phyloP scores from a whole-genome alignment of 345 rosid genomes.

The Ailanthus altissimus region DNA sequence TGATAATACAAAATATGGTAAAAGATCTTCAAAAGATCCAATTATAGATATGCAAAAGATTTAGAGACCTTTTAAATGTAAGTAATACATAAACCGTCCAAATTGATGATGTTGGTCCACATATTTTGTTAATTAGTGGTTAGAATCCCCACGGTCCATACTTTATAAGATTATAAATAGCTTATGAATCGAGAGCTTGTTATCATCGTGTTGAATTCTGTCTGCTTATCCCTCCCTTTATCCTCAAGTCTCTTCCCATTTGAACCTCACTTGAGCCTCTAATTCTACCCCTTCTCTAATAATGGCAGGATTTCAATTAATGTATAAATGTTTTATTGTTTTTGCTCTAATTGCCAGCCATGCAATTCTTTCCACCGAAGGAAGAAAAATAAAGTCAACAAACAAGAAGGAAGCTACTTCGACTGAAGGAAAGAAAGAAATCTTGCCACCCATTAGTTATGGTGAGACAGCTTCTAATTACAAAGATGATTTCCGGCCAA shows the following conservation, averaged over 20 bases:
- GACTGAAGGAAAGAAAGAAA: neutral
- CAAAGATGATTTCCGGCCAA: constrained; percentile 32
- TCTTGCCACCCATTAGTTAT: constrained; percentile 3
- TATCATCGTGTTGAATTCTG: constrained; percentile 15
- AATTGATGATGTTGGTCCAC: constrained; percentile 16
- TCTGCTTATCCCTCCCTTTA: neutral
- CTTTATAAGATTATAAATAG: constrained; percentile 26
- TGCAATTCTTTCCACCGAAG: constrained; percentile 31
- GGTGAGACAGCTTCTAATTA: neutral
- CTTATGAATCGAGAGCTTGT: neutral
- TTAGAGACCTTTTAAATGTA: neutral
- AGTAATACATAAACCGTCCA: constrained; percentile 5
- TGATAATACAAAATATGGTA: neutral
- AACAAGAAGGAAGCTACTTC: neutral
- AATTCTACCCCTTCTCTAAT: neutral
- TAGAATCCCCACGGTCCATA: neutral
- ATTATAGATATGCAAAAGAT: neutral
- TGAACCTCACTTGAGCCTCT: neutral
- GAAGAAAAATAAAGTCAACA: constrained; percentile 35
- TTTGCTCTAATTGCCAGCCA: constrained; percentile 30
- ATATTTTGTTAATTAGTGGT: constrained; percentile 4
- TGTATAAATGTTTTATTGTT: constrained; percentile 17
- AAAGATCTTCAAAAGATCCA: constrained; percentile 11
- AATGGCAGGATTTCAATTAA: constrained; percentile 31
- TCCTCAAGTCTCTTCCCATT: neutral